Percentiles rank a stretch among this genome's conserved stretches.
Evolutionary conservation across 2,329 filamentous ascomycete species (phyloP).

Genomic region (Aspergillus novoparasiticus): DNA sequence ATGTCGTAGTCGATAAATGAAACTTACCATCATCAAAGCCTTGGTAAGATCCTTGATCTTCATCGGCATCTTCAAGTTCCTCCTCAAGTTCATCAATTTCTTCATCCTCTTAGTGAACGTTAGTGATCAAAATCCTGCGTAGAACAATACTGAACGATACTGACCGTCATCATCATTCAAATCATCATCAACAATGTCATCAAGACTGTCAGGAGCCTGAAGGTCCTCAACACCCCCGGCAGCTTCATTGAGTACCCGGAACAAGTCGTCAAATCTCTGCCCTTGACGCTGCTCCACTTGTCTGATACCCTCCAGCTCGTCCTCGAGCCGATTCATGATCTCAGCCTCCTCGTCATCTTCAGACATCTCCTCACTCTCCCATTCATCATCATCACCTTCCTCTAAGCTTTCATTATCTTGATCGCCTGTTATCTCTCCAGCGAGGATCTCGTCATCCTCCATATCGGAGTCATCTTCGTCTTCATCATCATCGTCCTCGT

Average conservation of each 20-base stretch:
- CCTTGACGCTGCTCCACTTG: constrained; percentile 45
- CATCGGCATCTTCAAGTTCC: constrained; percentile 48
- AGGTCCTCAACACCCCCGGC: constrained; percentile 46
- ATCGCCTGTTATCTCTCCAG: constrained; percentile 58
- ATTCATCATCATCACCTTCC: constrained; percentile 52
- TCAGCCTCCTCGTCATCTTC: constrained; percentile 50
- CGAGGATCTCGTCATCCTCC: constrained; percentile 54
- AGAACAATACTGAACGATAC: constrained; percentile 16
- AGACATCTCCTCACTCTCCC: constrained; percentile 53
- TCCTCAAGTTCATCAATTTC: constrained; percentile 50
- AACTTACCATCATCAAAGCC: constrained; percentile 38
- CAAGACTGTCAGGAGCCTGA: constrained; percentile 47
- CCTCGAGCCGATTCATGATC: constrained; percentile 48
- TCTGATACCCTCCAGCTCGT: constrained; percentile 44
- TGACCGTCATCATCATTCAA: constrained; percentile 60
- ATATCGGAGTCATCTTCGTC: constrained; percentile 65
- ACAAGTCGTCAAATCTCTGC: constrained; percentile 48
- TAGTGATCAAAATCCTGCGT: constrained; percentile 15
- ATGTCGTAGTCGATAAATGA: not conserved
- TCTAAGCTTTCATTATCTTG: constrained; percentile 55
- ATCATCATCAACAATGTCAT: constrained; percentile 56
- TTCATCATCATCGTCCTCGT: constrained; percentile 63
- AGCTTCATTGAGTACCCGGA: constrained; percentile 47
- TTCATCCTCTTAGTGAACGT: constrained; percentile 59
- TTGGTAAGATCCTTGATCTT: constrained; percentile 46